Evolutionary conservation across 2,329 filamentous ascomycete genomes (phyloP).

Genomic region (Pseudocercospora vitis): DNA sequence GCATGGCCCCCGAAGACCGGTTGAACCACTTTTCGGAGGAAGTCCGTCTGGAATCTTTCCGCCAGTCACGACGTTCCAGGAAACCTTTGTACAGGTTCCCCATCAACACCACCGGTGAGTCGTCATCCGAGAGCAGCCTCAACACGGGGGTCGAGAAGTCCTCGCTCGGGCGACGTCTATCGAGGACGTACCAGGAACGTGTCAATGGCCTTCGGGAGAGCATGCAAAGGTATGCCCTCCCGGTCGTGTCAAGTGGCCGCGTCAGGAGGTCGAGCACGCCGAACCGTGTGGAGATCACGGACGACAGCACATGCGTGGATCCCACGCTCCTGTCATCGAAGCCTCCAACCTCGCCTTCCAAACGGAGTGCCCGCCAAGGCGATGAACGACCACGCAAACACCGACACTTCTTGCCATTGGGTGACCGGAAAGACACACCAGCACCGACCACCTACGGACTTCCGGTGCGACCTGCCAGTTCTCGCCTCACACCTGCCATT

Average conservation of each 20-base stretch:
- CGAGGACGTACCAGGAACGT: conserved; percentile 21
- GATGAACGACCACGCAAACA: conserved; percentile 34
- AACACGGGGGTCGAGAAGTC: conserved; percentile 8
- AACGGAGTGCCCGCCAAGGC: conserved; percentile 30
- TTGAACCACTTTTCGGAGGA: background rate
- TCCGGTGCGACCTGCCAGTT: conserved; percentile 24
- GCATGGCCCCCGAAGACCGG: background rate
- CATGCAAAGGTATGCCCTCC: conserved; percentile 19
- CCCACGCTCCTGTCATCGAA: conserved; percentile 11
- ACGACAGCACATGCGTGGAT: conserved; percentile 15
- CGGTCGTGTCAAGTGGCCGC: conserved; percentile 19
- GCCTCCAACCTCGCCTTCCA: conserved; percentile 34
- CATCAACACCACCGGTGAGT: background rate
- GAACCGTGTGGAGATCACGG: conserved; percentile 18
- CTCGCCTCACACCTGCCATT: conserved; percentile 17
- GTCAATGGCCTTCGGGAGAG: conserved; percentile 22
- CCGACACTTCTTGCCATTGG: conserved; percentile 20
- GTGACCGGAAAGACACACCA: conserved; percentile 38
- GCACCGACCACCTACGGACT: conserved; percentile 31
- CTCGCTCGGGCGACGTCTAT: conserved; percentile 20
- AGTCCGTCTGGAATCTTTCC: background rate
- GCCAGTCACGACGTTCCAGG: conserved; percentile 11
- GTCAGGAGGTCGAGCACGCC: conserved; percentile 32
- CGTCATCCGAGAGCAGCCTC: background rate
- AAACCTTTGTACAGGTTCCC: conserved; percentile 13